A percentile compares a stretch with the other conserved stretches of the same genome.
Evolutionary conservation across 371 early-diverging fungal genomes (phyloP).

Genomic region (Phascolomyces articulosus): DNA sequence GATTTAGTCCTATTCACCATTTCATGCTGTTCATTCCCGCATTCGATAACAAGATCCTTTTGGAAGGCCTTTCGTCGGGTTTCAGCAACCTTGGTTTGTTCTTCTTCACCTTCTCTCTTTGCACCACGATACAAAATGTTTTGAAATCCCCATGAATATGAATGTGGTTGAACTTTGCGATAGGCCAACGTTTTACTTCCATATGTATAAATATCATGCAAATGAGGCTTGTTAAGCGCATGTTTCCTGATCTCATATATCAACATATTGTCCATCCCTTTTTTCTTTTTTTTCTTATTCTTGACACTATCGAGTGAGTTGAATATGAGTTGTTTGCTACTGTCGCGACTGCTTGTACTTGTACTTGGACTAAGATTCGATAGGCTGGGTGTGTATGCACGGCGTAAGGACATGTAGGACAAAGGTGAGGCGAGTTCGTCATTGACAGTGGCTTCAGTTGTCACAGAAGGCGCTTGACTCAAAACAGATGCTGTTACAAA

Average conservation of each 20-base stretch:
- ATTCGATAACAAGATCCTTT: constrained; percentile 45
- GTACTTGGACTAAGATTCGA: constrained; percentile 14
- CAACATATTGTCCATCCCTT: constrained; percentile 28
- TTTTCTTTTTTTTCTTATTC: constrained; percentile 10
- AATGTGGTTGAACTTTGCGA: constrained; percentile 48
- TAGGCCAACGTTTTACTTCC: constrained; percentile 38
- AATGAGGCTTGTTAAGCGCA: constrained; percentile 35
- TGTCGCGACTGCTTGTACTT: constrained; percentile 11
- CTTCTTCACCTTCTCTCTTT: constrained; percentile 2
- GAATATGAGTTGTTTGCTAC: constrained; percentile 8
- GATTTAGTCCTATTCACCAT: constrained; percentile 38
- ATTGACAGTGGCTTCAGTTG: constrained; percentile 13
- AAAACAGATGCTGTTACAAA: constrained; percentile 13
- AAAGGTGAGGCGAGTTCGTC: constrained; percentile 9
- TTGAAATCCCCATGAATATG: constrained; percentile 58
- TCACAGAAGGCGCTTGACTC: constrained; percentile 13
- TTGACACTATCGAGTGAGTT: constrained; percentile 6
- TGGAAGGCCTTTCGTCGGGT: constrained; percentile 45
- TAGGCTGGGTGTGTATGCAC: constrained; percentile 9
- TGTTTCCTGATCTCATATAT: constrained; percentile 41
- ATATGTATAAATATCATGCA: constrained; percentile 36
- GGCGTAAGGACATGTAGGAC: constrained; percentile 10
- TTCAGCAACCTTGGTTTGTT: constrained; percentile 35
- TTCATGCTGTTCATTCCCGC: constrained; percentile 25
- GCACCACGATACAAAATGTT: constrained; percentile 37